These are phyloP conservation scores for Suillus discolor DNA, from an alignment of 768 basidiomycete species.

Conservation along the genomic window DNA sequence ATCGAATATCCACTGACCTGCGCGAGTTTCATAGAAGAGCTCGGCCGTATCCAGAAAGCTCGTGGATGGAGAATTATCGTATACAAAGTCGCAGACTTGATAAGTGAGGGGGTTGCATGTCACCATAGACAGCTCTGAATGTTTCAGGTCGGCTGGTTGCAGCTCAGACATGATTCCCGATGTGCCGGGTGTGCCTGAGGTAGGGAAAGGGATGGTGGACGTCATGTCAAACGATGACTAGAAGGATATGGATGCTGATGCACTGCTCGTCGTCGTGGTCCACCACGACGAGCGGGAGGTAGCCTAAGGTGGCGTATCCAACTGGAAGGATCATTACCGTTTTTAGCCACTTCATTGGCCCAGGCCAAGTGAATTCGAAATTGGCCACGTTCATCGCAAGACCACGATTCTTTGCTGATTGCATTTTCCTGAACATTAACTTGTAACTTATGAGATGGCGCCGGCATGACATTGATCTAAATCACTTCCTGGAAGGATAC, in stretches of 20 bases:
- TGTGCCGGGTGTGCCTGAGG: background rate
- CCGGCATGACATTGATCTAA: too few species aligned
- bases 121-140: slow-evolving; percentile 31
- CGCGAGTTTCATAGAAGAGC: slow-evolving; percentile 71
- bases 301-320: background rate
- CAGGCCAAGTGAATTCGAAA: background rate
- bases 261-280: background rate
- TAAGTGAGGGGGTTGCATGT: slow-evolving; percentile 58
- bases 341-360: background rate
- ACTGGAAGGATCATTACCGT: slow-evolving; percentile 5
- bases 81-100: slow-evolving; percentile 72
- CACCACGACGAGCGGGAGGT: background rate
- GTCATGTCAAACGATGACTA: slow-evolving; percentile 2
- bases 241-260: background rate
- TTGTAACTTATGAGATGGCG: too few species aligned
- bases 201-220: slow-evolving; percentile 4
- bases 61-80: slow-evolving; percentile 50
- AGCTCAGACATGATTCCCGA: background rate
- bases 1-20: slow-evolving; percentile 47
- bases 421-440: background rate
- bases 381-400: background rate
- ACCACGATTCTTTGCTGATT: too few species aligned
- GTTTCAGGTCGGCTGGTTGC: background rate
- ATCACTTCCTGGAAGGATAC: too few species aligned
- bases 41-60: slow-evolving; percentile 55